Base-by-base conservation (phyloP, 257 asterid genomes). In the Gentiana dahurica region DNA sequence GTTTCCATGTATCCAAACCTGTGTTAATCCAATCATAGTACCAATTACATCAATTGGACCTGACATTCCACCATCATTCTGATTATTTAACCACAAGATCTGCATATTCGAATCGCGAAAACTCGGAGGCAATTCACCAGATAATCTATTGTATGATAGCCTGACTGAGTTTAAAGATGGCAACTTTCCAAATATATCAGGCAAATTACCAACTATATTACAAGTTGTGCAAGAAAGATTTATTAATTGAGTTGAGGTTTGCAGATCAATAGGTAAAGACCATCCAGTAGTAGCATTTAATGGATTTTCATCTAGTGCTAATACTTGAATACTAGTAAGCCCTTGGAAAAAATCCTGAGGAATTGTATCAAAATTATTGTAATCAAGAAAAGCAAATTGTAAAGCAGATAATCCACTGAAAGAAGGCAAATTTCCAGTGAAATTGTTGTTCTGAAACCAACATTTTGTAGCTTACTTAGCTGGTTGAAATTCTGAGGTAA, bases 71-170 rank as follows among this genome's bases (percentile, higher is more conserved):
- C 62, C 77, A 55, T 79, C 77, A 36, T 72, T 73, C 52, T 85
- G 95, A 75, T 88, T 71, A 71, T 88, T 85, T 78, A 88, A 68
- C 94, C 87, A 83, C 73, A 88, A 52, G n/a, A 72, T 60, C 76
- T 70, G 90, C 80, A 88, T 12, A 75, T 72, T 74, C 13, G 97
- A 80, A 55, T 63, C 81, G 11, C 51, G 61, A 63, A 88, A 78
- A 58, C 69, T 80, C 12, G 68, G 57, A 0, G 97, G 94, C 11
- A 88, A 62, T 33, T 45, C 60, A 5, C 97, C 94, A 0, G 59
- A 72, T 44, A 88, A 58, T 55, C 72, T 65, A 55, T 88, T 88
- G 38, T 77, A 73, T 2, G 97, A 71, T 68, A 88, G 12, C 61
- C 63, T 59, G 71, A 85, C 63, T 6, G 72, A 61, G 13, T 50